Conservation (phyloP, 768 basidiomycete genomes). For the Phaeotremella fagi region DNA sequence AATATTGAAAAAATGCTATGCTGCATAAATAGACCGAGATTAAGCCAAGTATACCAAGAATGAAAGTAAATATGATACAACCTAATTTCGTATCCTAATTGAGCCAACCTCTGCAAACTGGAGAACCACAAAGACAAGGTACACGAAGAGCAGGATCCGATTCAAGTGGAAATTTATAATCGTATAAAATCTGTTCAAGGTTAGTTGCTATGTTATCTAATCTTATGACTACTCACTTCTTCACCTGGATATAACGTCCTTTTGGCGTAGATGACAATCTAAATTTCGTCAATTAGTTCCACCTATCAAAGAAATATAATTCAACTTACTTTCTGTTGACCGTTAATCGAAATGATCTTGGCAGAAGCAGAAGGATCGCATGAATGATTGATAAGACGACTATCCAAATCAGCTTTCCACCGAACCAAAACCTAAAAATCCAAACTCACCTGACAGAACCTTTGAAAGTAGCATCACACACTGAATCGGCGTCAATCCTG, state of each 20-base stretch:
- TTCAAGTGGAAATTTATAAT: constrained; percentile 99
- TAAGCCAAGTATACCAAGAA: no score
- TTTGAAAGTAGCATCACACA: constrained; percentile 98
- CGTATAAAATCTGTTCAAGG: constrained; percentile 59
- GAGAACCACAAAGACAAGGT: constrained; percentile 37
- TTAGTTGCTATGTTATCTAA: constrained; percentile 84
- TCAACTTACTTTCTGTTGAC: constrained; percentile 49
- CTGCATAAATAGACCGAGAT: no score
- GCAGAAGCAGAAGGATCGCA: constrained; percentile 72
- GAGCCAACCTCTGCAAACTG: constrained; percentile 79
- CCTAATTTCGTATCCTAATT: no score
- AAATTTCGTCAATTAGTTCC: background rate
- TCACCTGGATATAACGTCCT: constrained; percentile 92
- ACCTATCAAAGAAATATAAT: background rate
- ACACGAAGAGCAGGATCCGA: constrained; percentile 62
- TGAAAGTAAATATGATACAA: no score
- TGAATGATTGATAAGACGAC: constrained; percentile 96
- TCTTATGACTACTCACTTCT: constrained; percentile 77
- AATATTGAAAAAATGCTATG: no score
- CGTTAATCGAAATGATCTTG: constrained; percentile 55
- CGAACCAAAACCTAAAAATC: background rate
- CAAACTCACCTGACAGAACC: constrained; percentile 87
- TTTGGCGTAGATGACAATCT: constrained; percentile 99
- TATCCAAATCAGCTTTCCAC: constrained; percentile 43
- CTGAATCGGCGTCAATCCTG: constrained; percentile 93